A percentile compares a stretch with the other conserved stretches of the same genome.
Evolutionary conservation across 306 rosid genomes (phyloP).

Genomic region (Trifolium subterraneum): DNA sequence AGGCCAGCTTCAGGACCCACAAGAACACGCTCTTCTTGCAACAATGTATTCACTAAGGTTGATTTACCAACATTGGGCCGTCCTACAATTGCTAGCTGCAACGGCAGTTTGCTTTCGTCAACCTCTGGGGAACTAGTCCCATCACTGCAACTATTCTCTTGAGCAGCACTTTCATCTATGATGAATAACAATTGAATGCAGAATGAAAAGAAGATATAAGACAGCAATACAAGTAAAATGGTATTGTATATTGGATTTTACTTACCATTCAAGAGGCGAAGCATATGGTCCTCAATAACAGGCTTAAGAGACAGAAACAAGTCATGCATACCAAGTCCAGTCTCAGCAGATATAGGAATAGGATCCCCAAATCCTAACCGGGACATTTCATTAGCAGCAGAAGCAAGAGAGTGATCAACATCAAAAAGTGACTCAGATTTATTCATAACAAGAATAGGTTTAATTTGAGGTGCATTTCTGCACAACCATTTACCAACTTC

Average conservation of each 20-base stretch:
- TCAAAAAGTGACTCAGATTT: slow-evolving; percentile 83
- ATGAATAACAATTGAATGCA: slow-evolving; percentile 37
- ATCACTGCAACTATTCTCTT: slow-evolving; percentile 42
- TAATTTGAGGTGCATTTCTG: slow-evolving; percentile 70
- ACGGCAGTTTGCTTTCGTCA: slow-evolving; percentile 70
- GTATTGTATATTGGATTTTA: no score
- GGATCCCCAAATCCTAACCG: slow-evolving; percentile 95
- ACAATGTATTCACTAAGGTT: slow-evolving; percentile 80
- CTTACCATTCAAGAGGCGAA: slow-evolving; percentile 60
- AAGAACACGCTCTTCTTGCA: slow-evolving; percentile 92
- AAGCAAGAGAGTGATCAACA: slow-evolving; percentile 55
- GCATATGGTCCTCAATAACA: slow-evolving; percentile 72
- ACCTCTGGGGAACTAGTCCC: slow-evolving; percentile 49
- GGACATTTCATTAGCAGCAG: slow-evolving; percentile 67
- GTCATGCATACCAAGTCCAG: slow-evolving; percentile 89
- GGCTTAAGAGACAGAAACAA: slow-evolving; percentile 72
- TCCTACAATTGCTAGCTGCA: slow-evolving; percentile 96
- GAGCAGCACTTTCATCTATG: slow-evolving; percentile 56
- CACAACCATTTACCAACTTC: slow-evolving; percentile 96
- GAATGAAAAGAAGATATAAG: slow-evolving; percentile 19
- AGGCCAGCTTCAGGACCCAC: slow-evolving; percentile 98
- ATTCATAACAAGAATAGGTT: slow-evolving; percentile 79
- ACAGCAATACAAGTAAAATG: slow-evolving; percentile 21
- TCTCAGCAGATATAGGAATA: slow-evolving; percentile 92
- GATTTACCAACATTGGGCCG: slow-evolving; percentile 98